phyloP scores from a whole-genome alignment of 768 basidiomycete species.

The Boletus pseudopeckii region DNA sequence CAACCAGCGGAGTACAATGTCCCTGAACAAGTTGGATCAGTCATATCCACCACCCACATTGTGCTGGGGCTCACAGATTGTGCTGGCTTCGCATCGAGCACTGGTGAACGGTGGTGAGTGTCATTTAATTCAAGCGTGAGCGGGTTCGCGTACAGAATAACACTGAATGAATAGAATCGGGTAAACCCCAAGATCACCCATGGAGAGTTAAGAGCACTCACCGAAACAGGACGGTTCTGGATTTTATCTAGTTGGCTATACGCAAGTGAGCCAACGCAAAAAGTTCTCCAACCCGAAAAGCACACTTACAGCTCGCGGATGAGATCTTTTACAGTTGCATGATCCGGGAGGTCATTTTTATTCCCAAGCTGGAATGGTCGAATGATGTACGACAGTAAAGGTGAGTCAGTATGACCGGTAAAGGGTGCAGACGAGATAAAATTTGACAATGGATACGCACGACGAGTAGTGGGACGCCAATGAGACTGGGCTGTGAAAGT shows the following conservation, averaged over 20 bases:
- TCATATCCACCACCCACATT: not conserved
- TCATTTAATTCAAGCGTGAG: not conserved
- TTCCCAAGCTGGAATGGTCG: constrained; percentile 66
- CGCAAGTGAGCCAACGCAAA: constrained; percentile 25
- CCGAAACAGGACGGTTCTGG: constrained; percentile 78
- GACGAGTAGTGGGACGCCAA: constrained; percentile 77
- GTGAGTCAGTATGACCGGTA: not conserved
- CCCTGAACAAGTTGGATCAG: constrained; percentile 38
- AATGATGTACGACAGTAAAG: not conserved
- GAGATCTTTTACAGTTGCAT: constrained; percentile 77
- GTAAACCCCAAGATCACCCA: not conserved
- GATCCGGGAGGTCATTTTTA: constrained; percentile 83
- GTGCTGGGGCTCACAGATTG: constrained; percentile 60
- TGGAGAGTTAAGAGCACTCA: constrained; percentile 38
- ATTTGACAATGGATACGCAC: constrained; percentile 41
- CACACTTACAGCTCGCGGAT: constrained; percentile 66
- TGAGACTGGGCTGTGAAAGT: constrained; percentile 59
- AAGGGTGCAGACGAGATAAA: not conserved
- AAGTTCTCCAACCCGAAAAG: too few relatives aligned
- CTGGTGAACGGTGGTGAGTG: constrained; percentile 37
- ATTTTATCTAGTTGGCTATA: constrained; percentile 67
- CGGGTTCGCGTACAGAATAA: constrained; percentile 58
- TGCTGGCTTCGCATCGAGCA: constrained; percentile 97
- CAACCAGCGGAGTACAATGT: constrained; percentile 88
- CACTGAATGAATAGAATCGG: constrained; percentile 43